Evolutionary conservation across 2,329 filamentous ascomycete genomes (phyloP).

Genomic region (Penicillium sp.): DNA sequence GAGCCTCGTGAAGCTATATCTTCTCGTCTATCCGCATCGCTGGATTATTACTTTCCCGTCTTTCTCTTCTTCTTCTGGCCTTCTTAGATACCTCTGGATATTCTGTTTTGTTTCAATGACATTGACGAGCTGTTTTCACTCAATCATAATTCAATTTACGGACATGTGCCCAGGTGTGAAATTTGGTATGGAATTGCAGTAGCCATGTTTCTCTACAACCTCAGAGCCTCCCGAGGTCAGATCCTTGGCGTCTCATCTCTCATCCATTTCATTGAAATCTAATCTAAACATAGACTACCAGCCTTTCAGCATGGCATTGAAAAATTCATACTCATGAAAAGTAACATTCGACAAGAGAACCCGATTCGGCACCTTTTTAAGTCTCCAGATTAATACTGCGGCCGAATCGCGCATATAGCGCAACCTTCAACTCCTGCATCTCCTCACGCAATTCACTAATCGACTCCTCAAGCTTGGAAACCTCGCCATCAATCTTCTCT

Average conservation of each 20-base stretch:
- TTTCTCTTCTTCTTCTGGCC: conserved; percentile 5
- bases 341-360: not conserved
- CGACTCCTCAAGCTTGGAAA: conserved; percentile 74
- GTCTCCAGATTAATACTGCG: conserved; percentile 96
- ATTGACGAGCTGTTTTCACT: conserved; percentile 18
- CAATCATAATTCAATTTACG: not conserved
- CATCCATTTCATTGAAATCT: not conserved
- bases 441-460: conserved; percentile 75
- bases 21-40: conserved; percentile 10
- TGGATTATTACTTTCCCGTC: not conserved
- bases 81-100: conserved; percentile 27
- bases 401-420: conserved; percentile 91
- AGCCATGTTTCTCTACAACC: not conserved
- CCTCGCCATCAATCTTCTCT: conserved; percentile 73
- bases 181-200: not conserved
- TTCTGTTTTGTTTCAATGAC: conserved; percentile 22
- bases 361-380: conserved; percentile 40
- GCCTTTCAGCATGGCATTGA: not conserved
- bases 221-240: too few relatives aligned
- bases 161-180: not conserved
- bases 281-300: not conserved
- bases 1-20: conserved; percentile 5
- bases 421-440: conserved; percentile 86
- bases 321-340: not conserved
- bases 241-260: not conserved